Evolutionary conservation across 1,284 basidiomycete species (phyloP), one percentile per base, ranked within the genome.

Genomic region (Waitea zeae): DNA sequence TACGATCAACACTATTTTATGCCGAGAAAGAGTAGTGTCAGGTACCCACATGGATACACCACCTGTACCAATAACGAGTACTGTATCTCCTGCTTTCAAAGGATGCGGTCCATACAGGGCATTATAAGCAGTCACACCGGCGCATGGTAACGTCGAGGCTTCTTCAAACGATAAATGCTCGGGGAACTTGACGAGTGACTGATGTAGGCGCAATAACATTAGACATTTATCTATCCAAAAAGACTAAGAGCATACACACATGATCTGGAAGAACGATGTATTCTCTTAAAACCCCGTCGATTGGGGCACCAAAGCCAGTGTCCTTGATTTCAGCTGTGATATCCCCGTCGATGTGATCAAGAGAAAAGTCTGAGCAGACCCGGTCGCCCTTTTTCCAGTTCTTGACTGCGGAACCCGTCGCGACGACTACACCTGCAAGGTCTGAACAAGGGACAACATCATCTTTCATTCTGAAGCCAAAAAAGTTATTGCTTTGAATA

Each of bases 11-110:
- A n/a, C n/a, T n/a, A n/a, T 62, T 65, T 33, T 3, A 33, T n/a
- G 3, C 3, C 1, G 29, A 31, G 19, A 37, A 39, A 33, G 15
- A 30, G 24, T 20, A 11, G 9, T 12, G 42, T 13, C 17, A n/a
- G 31, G 18, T 13, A 19, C 22, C 7, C n/a, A 26, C 22, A 66
- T 59, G 2, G 66, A 69, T 12, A 73, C 70, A 24, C 70, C 70
- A 3, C 70, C 72, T 1, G 68, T 72, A 5, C 70, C 70, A 14
- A 66, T 54, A 7, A 67, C 57, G 12, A 75, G 54, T 20, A 73
- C 62, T n/a, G 49, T 51, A 38, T 67, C 61, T 4, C 62, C 62
- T 11, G 54, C 57, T 39, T 58, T 67, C 39, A 66, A 32, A 6
- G 59, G 55, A 4, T 50, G 46, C 2, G 56, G 51, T 2, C 65